phyloP scores from a whole-genome alignment of 129 eudicot species.

The Helichrysum umbraculigerum region DNA sequence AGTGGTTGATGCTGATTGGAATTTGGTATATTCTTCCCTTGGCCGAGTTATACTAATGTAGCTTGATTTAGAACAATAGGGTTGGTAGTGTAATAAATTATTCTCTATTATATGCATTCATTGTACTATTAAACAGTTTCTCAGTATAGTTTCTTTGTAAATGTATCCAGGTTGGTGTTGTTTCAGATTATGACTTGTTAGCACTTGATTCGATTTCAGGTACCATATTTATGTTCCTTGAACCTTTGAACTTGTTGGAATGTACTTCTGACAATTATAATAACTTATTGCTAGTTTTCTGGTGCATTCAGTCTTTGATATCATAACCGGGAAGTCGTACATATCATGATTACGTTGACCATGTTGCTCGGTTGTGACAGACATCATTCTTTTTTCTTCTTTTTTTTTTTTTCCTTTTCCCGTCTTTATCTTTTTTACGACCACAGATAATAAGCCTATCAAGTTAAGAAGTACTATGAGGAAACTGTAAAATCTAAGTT shows the following conservation, averaged over 20 bases:
- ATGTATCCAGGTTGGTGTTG: slow-evolving; percentile 82
- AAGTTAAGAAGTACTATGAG: not conserved
- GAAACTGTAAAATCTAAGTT: not conserved
- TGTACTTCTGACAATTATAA: slow-evolving; percentile 1
- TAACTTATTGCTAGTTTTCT: not conserved
- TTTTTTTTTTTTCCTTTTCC: not conserved
- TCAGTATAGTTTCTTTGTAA: slow-evolving; percentile 6
- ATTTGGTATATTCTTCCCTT: slow-evolving; percentile 49
- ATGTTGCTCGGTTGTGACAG: slow-evolving; percentile 8
- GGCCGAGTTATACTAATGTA: slow-evolving; percentile 5
- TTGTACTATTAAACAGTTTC: not conserved
- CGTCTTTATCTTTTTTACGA: not conserved
- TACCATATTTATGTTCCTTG: slow-evolving; percentile 26
- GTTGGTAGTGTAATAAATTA: slow-evolving; percentile 5
- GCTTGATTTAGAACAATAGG: slow-evolving; percentile 7
- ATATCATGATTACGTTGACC: not conserved
- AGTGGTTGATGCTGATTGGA: slow-evolving; percentile 77
- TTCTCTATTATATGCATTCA: slow-evolving; percentile 5
- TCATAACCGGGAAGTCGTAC: not conserved
- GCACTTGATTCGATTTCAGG: slow-evolving; percentile 94
- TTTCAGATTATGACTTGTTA: slow-evolving; percentile 93
- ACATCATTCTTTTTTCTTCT: not conserved
- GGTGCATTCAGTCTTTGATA: not conserved
- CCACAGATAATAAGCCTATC: not conserved
- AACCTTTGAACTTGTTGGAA: slow-evolving; percentile 5